Conservation (phyloP, 1,284 basidiomycete genomes). For the Malassezia equina region DNA sequence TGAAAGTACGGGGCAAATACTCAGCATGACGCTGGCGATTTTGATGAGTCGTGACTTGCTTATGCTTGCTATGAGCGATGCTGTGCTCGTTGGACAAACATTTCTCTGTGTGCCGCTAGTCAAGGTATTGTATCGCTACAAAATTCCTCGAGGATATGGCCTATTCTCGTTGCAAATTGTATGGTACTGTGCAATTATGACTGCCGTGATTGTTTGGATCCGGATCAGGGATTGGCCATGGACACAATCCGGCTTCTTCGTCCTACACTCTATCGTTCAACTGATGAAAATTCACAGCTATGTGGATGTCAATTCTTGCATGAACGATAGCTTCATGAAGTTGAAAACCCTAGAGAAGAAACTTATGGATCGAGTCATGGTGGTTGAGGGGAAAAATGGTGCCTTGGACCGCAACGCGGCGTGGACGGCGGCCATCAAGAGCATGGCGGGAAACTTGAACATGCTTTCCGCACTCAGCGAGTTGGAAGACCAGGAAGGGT, state of each 20-base stretch:
- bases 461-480: background rate
- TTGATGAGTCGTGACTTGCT: slow-evolving; percentile 79
- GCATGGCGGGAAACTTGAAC: background rate
- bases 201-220: slow-evolving; percentile 38
- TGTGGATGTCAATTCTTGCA: slow-evolving; percentile 74
- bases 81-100: slow-evolving; percentile 65
- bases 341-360: slow-evolving; percentile 25
- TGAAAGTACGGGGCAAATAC: slow-evolving; percentile 58
- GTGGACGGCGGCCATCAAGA: background rate
- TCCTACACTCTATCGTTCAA: slow-evolving; percentile 78
- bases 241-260: slow-evolving; percentile 93
- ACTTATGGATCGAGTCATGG: slow-evolving; percentile 31
- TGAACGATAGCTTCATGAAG: slow-evolving; percentile 52
- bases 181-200: slow-evolving; percentile 32
- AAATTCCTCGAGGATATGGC: slow-evolving; percentile 53
- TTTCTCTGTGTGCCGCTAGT: slow-evolving; percentile 69
- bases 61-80: slow-evolving; percentile 73
- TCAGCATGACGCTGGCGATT: slow-evolving; percentile 68
- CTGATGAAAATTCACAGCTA: slow-evolving; percentile 97
- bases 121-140: slow-evolving; percentile 24
- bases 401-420: background rate
- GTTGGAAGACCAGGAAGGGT: background rate
- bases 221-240: slow-evolving; percentile 74
- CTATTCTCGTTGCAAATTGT: slow-evolving; percentile 28
- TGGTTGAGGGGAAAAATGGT: background rate